phyloP scores from a whole-genome alignment of 805 yeast species.

The Wickerhamiella domercqiae region DNA sequence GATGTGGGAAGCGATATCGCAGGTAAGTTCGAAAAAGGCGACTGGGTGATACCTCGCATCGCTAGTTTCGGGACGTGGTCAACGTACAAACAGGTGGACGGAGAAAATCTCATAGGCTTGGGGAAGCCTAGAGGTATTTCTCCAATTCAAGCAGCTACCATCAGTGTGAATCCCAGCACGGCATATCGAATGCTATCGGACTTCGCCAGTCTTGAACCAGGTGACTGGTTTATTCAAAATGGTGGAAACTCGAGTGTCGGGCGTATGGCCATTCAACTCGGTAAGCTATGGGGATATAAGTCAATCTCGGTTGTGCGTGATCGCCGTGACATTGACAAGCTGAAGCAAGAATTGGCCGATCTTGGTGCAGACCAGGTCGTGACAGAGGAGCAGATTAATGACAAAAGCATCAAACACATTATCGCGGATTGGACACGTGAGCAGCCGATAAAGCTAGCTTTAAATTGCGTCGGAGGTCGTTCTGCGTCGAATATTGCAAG shows the following conservation, averaged over 20 bases:
- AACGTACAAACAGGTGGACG: constrained; percentile 46
- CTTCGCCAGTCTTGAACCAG: constrained; percentile 43
- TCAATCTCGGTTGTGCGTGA: constrained; percentile 81
- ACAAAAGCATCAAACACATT: constrained; percentile 47
- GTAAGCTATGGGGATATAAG: constrained; percentile 58
- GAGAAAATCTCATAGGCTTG: constrained; percentile 40
- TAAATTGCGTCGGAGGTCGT: constrained; percentile 90
- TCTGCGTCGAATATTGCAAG: constrained; percentile 70
- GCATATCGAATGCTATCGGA: constrained; percentile 78
- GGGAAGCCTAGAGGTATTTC: constrained; percentile 30
- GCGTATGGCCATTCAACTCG: constrained; percentile 78
- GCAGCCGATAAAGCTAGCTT: constrained; percentile 53
- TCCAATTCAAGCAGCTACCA: constrained; percentile 54
- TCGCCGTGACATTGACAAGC: constrained; percentile 58
- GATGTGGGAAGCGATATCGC: constrained; percentile 38
- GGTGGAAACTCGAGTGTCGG: constrained; percentile 97
- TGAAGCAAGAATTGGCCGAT: constrained; percentile 36
- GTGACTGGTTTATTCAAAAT: constrained; percentile 86
- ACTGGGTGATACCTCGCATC: constrained; percentile 69
- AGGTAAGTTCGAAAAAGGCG: constrained; percentile 41
- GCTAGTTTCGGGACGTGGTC: constrained; percentile 93
- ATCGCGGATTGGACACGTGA: constrained; percentile 30
- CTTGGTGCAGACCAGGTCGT: constrained; percentile 82
- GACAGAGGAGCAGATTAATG: constrained; percentile 70
- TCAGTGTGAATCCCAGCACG: constrained; percentile 82